Conservation (phyloP, 768 basidiomycete species). For the Plicaturopsis crispa region DNA sequence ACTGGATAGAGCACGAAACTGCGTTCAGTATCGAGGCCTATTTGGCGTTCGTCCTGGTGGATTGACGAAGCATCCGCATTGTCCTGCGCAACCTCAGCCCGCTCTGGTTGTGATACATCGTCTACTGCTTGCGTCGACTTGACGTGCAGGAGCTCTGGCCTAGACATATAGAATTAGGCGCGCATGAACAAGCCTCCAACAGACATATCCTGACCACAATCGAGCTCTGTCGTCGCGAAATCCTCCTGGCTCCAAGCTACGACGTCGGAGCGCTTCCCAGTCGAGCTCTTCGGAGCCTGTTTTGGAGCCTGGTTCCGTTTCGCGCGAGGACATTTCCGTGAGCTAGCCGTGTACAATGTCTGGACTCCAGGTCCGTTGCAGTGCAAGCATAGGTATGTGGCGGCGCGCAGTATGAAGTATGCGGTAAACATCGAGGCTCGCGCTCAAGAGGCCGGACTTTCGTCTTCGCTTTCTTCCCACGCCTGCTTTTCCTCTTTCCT, state of each 20-base stretch:
- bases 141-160: conserved; percentile 29
- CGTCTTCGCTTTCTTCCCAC: too few relatives aligned
- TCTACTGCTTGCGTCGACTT: conserved; percentile 9
- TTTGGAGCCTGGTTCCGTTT: neutral
- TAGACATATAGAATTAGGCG: conserved; percentile 19
- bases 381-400: too few relatives aligned
- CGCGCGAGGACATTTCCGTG: neutral
- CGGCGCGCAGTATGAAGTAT: too few relatives aligned
- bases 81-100: neutral
- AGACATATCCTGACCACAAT: conserved; percentile 29
- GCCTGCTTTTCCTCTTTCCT: too few relatives aligned
- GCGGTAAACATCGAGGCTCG: too few relatives aligned
- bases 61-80: conserved; percentile 7
- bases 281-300: conserved; percentile 8
- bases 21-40: conserved; percentile 82
- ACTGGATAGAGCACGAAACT: conserved; percentile 91
- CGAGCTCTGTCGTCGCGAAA: conserved; percentile 34
- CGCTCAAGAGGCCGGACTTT: too few relatives aligned
- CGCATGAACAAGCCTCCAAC: conserved; percentile 3
- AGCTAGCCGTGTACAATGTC: too few relatives aligned
- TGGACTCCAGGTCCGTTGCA: too few relatives aligned
- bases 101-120: conserved; percentile 1
- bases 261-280: conserved; percentile 28
- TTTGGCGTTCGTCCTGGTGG: conserved; percentile 82
- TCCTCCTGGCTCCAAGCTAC: conserved; percentile 37